Conservation (phyloP, 768 basidiomycete genomes). For the Sporobolomyces phaffii region DNA sequence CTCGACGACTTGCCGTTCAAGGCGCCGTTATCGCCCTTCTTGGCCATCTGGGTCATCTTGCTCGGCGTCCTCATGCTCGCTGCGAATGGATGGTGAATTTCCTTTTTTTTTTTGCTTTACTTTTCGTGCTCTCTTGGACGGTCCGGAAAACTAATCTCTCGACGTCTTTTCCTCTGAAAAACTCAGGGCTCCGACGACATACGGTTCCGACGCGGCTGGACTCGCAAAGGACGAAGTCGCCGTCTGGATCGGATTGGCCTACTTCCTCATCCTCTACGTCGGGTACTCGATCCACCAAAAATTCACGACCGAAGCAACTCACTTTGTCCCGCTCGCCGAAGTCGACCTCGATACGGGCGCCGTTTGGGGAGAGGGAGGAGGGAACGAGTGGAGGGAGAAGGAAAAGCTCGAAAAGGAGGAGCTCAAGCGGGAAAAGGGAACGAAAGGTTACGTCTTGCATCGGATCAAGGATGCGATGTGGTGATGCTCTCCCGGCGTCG, state of each 20-base stretch:
- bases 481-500: no score
- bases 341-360: constrained; percentile 57
- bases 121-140: neutral
- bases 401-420: constrained; percentile 31
- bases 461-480: neutral
- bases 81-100: constrained; percentile 50
- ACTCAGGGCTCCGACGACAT: constrained; percentile 34
- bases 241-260: constrained; percentile 56
- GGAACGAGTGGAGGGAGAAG: constrained; percentile 33
- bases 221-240: constrained; percentile 56
- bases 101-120: neutral
- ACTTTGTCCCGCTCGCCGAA: constrained; percentile 51
- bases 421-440: neutral
- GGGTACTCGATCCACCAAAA: constrained; percentile 42
- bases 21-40: constrained; percentile 56
- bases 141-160: no score
- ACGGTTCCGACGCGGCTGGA: constrained; percentile 46
- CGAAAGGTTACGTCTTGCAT: neutral
- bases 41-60: constrained; percentile 54
- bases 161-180: neutral
- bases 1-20: constrained; percentile 57
- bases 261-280: constrained; percentile 52
- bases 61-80: constrained; percentile 55
- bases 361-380: constrained; percentile 54
- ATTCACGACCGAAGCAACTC: constrained; percentile 42